A percentile compares a stretch with the other conserved stretches of the same genome.
phyloP scores from a whole-genome alignment of 257 asterid species.

The Nicotiana tomentosiformis region DNA sequence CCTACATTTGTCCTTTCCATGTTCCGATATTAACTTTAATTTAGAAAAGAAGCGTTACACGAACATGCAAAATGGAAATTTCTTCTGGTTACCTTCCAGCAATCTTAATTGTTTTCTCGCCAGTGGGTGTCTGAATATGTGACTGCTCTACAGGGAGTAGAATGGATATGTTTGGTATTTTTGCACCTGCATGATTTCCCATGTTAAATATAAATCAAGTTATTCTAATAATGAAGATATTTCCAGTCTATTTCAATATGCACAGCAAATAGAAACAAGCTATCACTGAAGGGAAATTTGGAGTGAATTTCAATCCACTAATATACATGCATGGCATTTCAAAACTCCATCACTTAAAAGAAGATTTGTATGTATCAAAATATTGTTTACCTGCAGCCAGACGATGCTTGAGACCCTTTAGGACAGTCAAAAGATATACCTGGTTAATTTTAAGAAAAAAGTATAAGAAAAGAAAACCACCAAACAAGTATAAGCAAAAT shows the following conservation, averaged over 20 bases:
- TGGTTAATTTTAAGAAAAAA: conserved; percentile 28
- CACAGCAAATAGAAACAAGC: too few relatives aligned
- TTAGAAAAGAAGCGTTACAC: background rate
- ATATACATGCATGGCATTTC: too few relatives aligned
- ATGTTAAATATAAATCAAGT: conserved; percentile 1
- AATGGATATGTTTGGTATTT: conserved; percentile 67
- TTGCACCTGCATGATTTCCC: conserved; percentile 58
- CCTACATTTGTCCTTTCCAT: background rate
- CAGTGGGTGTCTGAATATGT: conserved; percentile 55
- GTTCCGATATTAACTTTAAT: background rate
- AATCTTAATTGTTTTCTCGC: conserved; percentile 58
- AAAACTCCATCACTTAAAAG: too few relatives aligned
- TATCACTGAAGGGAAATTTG: too few relatives aligned
- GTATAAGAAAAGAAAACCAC: conserved; percentile 8
- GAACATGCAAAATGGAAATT: background rate
- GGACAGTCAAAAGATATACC: conserved; percentile 89
- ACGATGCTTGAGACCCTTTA: conserved; percentile 92
- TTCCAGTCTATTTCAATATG: background rate
- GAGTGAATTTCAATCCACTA: too few relatives aligned
- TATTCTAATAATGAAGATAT: conserved; percentile 5
- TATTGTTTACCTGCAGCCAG: conserved; percentile 78
- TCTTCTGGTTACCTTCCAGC: conserved; percentile 58
- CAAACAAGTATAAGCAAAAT: conserved; percentile 8
- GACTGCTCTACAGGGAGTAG: conserved; percentile 59
- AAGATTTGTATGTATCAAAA: background rate